A percentile compares a stretch with the other conserved stretches of the same genome.
Evolutionary conservation across 208 protist genomes (phyloP).

Genomic region (Crithidia brevicula): DNA sequence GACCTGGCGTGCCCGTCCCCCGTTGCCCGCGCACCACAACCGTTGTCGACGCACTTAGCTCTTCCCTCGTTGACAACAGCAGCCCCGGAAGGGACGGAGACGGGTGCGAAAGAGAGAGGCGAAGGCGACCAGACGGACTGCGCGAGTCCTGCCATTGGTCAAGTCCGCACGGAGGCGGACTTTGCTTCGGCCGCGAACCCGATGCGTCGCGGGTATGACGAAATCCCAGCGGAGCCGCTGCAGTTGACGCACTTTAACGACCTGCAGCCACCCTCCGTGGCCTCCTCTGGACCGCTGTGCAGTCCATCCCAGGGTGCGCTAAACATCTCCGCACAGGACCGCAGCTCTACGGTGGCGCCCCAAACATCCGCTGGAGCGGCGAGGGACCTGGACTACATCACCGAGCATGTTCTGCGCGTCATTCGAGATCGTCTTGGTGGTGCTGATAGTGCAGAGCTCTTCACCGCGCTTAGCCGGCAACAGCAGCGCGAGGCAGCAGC

Average conservation of each 20-base stretch:
- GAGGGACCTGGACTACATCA: constrained; percentile 21
- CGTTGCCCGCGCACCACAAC: not conserved
- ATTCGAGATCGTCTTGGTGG: constrained; percentile 9
- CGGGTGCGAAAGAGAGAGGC: not conserved
- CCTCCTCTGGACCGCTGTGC: constrained; percentile 13
- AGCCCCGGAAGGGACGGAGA: not conserved
- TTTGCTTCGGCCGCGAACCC: not conserved
- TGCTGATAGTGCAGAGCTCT: not conserved
- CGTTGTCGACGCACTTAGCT: not conserved
- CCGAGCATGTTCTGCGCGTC: constrained; percentile 25
- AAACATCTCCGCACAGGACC: not conserved
- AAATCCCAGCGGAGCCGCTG: constrained; percentile 18
- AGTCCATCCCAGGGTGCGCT: not conserved
- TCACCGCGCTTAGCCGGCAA: not conserved
- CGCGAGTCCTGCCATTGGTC: not conserved
- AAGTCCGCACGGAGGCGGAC: not conserved
- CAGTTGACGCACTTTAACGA: constrained; percentile 17
- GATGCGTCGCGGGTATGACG: constrained; percentile 7
- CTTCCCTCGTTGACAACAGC: not conserved
- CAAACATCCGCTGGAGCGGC: not conserved
- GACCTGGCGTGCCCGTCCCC: constrained; percentile 1
- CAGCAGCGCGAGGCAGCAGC: not conserved
- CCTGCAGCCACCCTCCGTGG: not conserved
- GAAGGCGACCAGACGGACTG: not conserved
- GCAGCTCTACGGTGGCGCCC: not conserved